A percentile compares a stretch with the other conserved stretches of the same genome.
Evolutionary conservation across 2,329 filamentous ascomycete genomes (phyloP).

Genomic region (Arthroderma uncinatum): DNA sequence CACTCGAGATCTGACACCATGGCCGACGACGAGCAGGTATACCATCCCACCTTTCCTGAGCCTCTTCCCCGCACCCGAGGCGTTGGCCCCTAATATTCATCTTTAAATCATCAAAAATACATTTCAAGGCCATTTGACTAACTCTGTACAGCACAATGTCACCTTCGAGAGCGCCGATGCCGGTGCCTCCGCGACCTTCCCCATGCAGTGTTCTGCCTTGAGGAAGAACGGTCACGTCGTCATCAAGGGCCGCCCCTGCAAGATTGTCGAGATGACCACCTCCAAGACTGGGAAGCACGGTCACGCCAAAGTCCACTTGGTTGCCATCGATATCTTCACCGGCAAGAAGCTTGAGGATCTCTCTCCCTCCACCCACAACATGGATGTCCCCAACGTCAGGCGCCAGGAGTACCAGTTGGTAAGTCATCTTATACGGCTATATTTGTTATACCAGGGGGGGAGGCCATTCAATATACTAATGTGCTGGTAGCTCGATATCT

Average conservation of each 20-base stretch:
- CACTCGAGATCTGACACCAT: conserved; percentile 39
- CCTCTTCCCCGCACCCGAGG: conserved; percentile 18
- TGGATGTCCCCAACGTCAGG: conserved; percentile 83
- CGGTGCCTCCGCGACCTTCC: conserved; percentile 86
- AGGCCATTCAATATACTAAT: neutral
- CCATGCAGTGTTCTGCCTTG: conserved; percentile 99
- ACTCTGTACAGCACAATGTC: conserved; percentile 49
- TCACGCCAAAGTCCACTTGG: conserved; percentile 99
- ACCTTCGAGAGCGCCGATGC: conserved; percentile 91
- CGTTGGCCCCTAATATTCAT: no score
- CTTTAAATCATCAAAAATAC: neutral
- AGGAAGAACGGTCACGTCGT: conserved; percentile 98
- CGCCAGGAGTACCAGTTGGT: conserved; percentile 91
- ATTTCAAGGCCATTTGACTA: neutral
- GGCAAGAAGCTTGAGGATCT: conserved; percentile 99
- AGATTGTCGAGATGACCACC: conserved; percentile 99
- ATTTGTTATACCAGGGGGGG: neutral
- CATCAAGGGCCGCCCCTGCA: conserved; percentile 98
- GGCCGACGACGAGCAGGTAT: conserved; percentile 58
- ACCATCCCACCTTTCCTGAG: conserved; percentile 24
- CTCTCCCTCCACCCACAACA: conserved; percentile 81
- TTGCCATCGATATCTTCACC: conserved; percentile 98
- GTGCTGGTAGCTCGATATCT: conserved; percentile 63
- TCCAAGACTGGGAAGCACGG: conserved; percentile 99
- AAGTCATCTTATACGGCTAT: conserved; percentile 37